phyloP scores from a whole-genome alignment of 1,284 basidiomycete genomes.

The Phellopilus nigrolimitatus region DNA sequence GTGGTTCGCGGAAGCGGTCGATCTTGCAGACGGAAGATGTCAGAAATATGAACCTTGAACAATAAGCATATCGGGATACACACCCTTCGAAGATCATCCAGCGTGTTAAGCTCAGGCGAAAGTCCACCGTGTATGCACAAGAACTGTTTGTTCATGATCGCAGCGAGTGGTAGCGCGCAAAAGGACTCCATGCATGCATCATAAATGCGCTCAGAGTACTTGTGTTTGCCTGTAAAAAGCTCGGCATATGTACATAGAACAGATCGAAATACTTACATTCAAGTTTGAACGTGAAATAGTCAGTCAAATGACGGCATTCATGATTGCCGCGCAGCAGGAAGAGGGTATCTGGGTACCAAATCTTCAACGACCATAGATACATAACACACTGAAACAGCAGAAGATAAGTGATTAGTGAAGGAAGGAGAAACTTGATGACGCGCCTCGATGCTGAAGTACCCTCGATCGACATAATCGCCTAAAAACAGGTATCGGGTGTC shows the following conservation, averaged over 20 bases:
- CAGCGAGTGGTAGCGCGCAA: conserved; percentile 87
- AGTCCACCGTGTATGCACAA: conserved; percentile 93
- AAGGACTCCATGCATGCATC: conserved; percentile 93
- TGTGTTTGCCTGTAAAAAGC: conserved; percentile 71
- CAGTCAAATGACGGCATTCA: conserved; percentile 84
- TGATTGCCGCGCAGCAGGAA: conserved; percentile 91
- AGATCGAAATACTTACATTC: conserved; percentile 59
- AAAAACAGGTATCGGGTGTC: conserved; percentile 92
- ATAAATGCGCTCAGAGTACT: conserved; percentile 88
- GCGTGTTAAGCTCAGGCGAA: conserved; percentile 84
- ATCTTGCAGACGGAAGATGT: conserved; percentile 48
- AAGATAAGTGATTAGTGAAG: conserved; percentile 15
- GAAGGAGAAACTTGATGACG: conserved; percentile 19
- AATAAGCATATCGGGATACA: conserved; percentile 25
- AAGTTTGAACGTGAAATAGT: conserved; percentile 88
- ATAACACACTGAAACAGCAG: conserved; percentile 74
- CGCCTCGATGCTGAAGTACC: conserved; percentile 90
- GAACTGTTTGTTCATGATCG: conserved; percentile 97
- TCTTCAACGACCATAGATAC: conserved; percentile 86
- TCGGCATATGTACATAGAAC: conserved; percentile 1
- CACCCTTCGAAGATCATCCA: conserved; percentile 83
- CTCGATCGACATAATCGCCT: conserved; percentile 93
- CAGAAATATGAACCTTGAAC: not conserved
- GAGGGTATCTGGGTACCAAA: conserved; percentile 88
- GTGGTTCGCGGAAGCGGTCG: conserved; percentile 93